These are phyloP conservation scores for Beauveria caledonica DNA, from an alignment of 2,329 filamentous ascomycete species.

Conservation along the genomic window DNA sequence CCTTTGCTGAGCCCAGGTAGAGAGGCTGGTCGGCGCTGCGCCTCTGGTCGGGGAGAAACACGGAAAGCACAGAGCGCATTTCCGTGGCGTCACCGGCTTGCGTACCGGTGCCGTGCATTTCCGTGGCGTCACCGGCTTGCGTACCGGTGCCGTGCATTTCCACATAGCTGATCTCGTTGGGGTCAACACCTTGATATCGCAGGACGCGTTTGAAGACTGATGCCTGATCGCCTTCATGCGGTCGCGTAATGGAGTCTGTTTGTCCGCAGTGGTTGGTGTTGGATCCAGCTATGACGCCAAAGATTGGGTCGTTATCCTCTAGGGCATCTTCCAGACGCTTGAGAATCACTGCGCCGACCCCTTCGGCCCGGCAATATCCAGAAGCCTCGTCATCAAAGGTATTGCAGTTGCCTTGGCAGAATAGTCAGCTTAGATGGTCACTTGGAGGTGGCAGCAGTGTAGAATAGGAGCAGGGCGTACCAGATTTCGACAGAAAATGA, in stretches of 20 bases:
- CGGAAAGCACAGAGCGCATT: slow-evolving; percentile 63
- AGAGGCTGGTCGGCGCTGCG: slow-evolving; percentile 41
- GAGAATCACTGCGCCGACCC: slow-evolving; percentile 64
- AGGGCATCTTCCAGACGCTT: slow-evolving; percentile 75
- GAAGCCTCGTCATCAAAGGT: slow-evolving; percentile 75
- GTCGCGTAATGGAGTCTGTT: slow-evolving; percentile 75
- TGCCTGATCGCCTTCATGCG: slow-evolving; percentile 69
- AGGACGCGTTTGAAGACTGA: slow-evolving; percentile 62
- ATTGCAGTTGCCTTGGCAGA: slow-evolving; percentile 32
- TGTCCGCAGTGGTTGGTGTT: slow-evolving; percentile 77
- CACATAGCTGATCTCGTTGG: slow-evolving; percentile 70
- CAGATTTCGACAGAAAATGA: slow-evolving; percentile 58
- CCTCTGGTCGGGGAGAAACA: slow-evolving; percentile 41
- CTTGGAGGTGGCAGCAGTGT: neutral
- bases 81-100: slow-evolving; percentile 78
- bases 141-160: slow-evolving; percentile 90
- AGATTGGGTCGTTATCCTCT: slow-evolving; percentile 65
- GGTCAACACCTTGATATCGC: slow-evolving; percentile 64
- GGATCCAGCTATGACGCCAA: slow-evolving; percentile 68
- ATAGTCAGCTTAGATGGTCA: neutral
- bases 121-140: slow-evolving; percentile 72
- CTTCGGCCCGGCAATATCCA: slow-evolving; percentile 75
- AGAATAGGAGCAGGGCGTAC: neutral
- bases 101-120: slow-evolving; percentile 86
- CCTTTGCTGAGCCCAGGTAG: slow-evolving; percentile 54